phyloP scores from a whole-genome alignment of 768 basidiomycete species.

The Phylloporus sp. region DNA sequence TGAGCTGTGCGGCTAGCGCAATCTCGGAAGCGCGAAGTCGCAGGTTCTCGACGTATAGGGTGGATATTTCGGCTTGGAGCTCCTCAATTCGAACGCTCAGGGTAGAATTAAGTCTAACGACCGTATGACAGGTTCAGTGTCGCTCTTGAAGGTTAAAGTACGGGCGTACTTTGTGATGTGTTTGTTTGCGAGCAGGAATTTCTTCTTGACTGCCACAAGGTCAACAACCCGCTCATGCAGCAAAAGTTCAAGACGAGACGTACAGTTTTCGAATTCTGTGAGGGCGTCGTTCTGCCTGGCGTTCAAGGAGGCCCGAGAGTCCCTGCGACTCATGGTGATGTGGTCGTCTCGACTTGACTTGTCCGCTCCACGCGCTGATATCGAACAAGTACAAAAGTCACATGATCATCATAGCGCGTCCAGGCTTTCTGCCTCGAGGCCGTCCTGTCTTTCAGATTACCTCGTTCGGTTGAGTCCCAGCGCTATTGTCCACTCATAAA shows the following conservation, averaged over 20 bases:
- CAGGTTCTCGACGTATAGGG: conserved; percentile 79
- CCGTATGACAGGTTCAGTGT: conserved; percentile 6
- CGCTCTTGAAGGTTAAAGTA: conserved; percentile 1
- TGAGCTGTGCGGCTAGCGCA: conserved; percentile 67
- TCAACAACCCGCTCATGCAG: conserved; percentile 7
- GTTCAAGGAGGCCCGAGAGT: conserved; percentile 45
- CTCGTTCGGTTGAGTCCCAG: conserved; percentile 14
- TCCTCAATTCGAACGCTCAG: conserved; percentile 81
- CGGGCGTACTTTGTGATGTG: conserved; percentile 77
- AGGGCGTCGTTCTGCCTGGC: conserved; percentile 73
- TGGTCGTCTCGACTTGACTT: conserved; percentile 21
- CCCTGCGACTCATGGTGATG: conserved; percentile 32
- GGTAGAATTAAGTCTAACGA: conserved; percentile 71
- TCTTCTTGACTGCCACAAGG: conserved; percentile 75
- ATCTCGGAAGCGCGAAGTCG: conserved; percentile 78
- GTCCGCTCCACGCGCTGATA: conserved; percentile 31
- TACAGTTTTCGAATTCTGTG: conserved; percentile 81
- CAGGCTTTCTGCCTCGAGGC: conserved; percentile 26
- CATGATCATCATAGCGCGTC: conserved; percentile 26
- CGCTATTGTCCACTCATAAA: conserved; percentile 17
- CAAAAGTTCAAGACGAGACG: conserved; percentile 26
- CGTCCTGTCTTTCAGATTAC: conserved; percentile 24
- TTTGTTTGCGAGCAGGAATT: conserved; percentile 85
- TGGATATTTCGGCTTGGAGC: conserved; percentile 75
- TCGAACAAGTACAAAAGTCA: conserved; percentile 29